A percentile compares a stretch with the other conserved stretches of the same genome.
Evolutionary conservation across 176 grass and related monocot genomes (phyloP).

Genomic region (Triticum dicoccoides): DNA sequence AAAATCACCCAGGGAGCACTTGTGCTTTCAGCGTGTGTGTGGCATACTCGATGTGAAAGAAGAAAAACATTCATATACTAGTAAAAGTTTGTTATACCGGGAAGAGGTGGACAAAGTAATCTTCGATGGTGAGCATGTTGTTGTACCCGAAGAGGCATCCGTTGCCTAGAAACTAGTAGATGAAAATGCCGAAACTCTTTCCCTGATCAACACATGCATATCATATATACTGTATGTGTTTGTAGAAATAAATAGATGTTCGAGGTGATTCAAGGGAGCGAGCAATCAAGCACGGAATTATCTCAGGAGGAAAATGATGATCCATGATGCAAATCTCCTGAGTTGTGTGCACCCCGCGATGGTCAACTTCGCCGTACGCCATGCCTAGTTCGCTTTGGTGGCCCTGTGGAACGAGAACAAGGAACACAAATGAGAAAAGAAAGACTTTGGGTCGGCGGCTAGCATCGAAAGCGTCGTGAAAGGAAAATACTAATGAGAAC

Average conservation of each 20-base stretch:
- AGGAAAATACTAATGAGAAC: neutral
- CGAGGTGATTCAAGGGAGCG: neutral
- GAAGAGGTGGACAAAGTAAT: conserved; percentile 60
- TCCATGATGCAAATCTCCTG: conserved; percentile 1
- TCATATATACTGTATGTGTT: neutral
- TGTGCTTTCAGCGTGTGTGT: no score
- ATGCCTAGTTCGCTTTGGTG: conserved; percentile 14
- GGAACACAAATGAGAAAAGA: neutral
- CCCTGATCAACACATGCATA: conserved; percentile 19
- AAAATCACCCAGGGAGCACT: no score
- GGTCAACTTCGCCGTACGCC: neutral
- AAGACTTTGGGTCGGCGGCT: neutral
- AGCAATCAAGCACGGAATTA: neutral
- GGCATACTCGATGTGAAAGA: neutral
- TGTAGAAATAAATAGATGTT: neutral
- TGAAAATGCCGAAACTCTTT: conserved; percentile 41
- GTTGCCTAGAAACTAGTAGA: conserved; percentile 70
- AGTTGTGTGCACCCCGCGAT: neutral
- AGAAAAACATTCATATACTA: neutral
- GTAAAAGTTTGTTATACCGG: conserved; percentile 28
- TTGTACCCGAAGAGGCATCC: conserved; percentile 64
- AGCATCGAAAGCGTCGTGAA: neutral
- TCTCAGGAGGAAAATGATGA: neutral
- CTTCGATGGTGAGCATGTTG: conserved; percentile 69
- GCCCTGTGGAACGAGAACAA: neutral